Evolutionary conservation across 345 rosid genomes (phyloP), one percentile per base, ranked within the genome.

Genomic region (Corymbia maculata): DNA sequence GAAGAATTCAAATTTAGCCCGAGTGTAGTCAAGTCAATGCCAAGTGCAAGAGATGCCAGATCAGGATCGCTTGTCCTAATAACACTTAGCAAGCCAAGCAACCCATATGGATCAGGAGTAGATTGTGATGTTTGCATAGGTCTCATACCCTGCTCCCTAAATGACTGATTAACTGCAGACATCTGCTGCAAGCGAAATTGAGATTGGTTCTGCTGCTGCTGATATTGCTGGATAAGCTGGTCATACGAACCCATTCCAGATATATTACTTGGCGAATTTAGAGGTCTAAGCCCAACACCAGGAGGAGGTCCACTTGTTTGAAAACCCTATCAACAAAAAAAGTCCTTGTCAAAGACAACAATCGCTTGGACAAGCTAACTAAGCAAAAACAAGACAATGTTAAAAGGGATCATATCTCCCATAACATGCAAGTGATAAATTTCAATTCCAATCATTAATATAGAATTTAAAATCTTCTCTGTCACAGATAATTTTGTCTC

Each of bases 1-100:
- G 96, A 85, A 51, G 99, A 96, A 89, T 98, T 98, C 95, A 98
- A 93, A 91, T 96, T 97, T 86, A 97, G 92, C 50, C 99, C 99
- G 26, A 98, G 97, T 19, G 98, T 96, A 28, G 98, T 98, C 88
- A 98, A 91, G 89, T 98, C 99, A 87, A 98, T 97, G 91, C 94
- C 90, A 91, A 88, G 90, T 86, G 93, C 92, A 86, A 92, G 80
- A 9, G 49, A 87, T 19, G 87, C 90, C 79, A 85, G 88, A 85
- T 79, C 85, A 44, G 86, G 75, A 87, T 90, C 87, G 3, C 79
- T 53, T 47, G 86, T 88, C 87, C 52, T 86, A 47, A 89, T 87
- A 79, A 87, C 85, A 51, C 86, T 86, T 49, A 89, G 59, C 85
- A 89, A 87, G 52, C 88, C 90, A 32, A 89, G 87, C 86, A 89